Evolutionary conservation across 2,329 filamentous ascomycete species (phyloP).

Genomic region (Ilyonectria robusta): DNA sequence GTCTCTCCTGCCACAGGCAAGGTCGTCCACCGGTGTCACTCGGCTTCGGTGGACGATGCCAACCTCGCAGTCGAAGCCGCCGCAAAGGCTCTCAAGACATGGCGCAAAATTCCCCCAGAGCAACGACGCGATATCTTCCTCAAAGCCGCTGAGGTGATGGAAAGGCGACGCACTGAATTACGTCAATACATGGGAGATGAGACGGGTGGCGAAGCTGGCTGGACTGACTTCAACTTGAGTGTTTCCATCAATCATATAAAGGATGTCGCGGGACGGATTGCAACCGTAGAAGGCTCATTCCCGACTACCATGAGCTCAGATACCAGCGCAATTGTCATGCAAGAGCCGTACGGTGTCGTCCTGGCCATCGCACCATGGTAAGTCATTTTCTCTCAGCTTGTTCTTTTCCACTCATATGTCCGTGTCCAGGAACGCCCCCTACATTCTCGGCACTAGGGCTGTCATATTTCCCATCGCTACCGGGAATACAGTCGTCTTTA

Average conservation of each 20-base stretch:
- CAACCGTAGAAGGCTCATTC: constrained; percentile 55
- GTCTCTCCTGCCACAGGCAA: constrained; percentile 67
- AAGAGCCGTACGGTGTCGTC: constrained; percentile 85
- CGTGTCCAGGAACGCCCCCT: constrained; percentile 67
- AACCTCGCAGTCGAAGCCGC: constrained; percentile 68
- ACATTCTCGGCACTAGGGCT: constrained; percentile 67
- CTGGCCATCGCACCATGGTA: constrained; percentile 88
- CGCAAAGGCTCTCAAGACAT: constrained; percentile 76
- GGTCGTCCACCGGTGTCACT: constrained; percentile 69
- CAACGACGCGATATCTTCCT: constrained; percentile 79
- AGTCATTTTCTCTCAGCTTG: constrained; percentile 34
- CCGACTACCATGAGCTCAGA: constrained; percentile 50
- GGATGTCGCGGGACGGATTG: constrained; percentile 61
- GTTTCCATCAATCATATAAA: constrained; percentile 56
- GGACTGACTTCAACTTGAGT: constrained; percentile 58
- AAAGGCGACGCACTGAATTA: constrained; percentile 72
- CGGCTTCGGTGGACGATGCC: constrained; percentile 70
- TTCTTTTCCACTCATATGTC: neutral
- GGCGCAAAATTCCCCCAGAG: constrained; percentile 74
- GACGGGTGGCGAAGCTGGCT: constrained; percentile 57
- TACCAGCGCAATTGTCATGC: constrained; percentile 73
- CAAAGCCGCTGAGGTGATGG: constrained; percentile 76
- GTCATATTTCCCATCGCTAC: constrained; percentile 78
- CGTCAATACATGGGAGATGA: constrained; percentile 69
- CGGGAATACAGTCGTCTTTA: constrained; percentile 83